Evolutionary conservation across 257 asterid genomes (phyloP).

Genomic region (Thymus mandschuricus): DNA sequence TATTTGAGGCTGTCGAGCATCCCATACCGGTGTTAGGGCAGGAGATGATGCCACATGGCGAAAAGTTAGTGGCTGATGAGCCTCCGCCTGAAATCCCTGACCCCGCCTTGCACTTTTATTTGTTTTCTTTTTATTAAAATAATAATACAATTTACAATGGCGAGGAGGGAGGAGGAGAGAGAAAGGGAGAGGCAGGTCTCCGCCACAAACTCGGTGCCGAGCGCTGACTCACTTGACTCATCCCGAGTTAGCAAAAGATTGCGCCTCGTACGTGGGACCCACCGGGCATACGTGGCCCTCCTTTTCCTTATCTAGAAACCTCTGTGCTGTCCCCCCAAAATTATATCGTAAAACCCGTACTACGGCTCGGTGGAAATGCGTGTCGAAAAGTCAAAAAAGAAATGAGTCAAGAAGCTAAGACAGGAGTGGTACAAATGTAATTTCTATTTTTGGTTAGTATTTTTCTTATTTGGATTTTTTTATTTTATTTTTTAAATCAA

Average conservation of each 20-base stretch:
- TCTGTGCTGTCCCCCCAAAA: not conserved
- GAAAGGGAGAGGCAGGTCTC: constrained; percentile 24
- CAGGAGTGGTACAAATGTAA: too few species aligned
- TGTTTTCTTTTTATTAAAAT: constrained; percentile 26
- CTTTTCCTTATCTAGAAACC: constrained; percentile 17
- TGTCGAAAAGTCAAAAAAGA: too few species aligned
- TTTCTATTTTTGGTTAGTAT: too few species aligned
- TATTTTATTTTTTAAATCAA: too few species aligned
- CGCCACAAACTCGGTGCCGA: constrained; percentile 51
- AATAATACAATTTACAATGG: not conserved
- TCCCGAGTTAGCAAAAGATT: constrained; percentile 24
- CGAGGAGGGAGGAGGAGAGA: not conserved
- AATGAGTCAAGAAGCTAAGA: too few species aligned
- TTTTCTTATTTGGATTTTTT: too few species aligned
- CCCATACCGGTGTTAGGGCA: constrained; percentile 30
- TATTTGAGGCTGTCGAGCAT: constrained; percentile 66
- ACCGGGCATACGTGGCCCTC: constrained; percentile 12
- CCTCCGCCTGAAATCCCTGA: constrained; percentile 34
- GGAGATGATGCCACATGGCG: constrained; percentile 53
- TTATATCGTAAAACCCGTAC: too few species aligned
- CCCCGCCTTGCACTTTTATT: constrained; percentile 69
- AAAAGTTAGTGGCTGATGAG: constrained; percentile 40
- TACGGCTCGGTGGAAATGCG: too few species aligned
- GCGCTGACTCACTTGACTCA: constrained; percentile 20
- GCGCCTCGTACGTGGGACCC: constrained; percentile 30